Evolutionary conservation across 176 grass and related monocot species (phyloP), one percentile per base, ranked within the genome.

Genomic region (Microstegium vimineum): DNA sequence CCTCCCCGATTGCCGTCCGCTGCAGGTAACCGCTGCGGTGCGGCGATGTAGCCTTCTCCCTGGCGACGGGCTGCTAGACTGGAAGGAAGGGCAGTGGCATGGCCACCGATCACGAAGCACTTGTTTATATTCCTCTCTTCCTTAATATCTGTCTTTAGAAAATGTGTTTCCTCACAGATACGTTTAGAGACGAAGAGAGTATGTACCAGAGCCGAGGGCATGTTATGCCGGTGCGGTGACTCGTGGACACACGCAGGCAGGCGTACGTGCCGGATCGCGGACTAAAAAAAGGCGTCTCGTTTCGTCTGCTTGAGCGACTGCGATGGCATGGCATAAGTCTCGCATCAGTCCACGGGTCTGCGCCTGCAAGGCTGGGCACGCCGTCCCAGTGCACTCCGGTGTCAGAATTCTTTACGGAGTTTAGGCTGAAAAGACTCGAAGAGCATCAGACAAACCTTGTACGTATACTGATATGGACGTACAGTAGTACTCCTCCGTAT

Each of bases 41-140:
- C 15, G 37, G 17, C 16, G 66, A 60, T 65, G 40, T 27, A 26
- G 71, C 69, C 37, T n/a, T 45, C 5, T 10, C 62, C 64, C 33
- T 25, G 69, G 69, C 31, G 22, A 12, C 37, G n/a, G n/a, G n/a
- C n/a, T 13, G 20, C n/a, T n/a, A 63, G 63, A 17, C 6, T 16
- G 38, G 26, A 46, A 36, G 35, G 61, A 26, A 61, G 18, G n/a
- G 54, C 56, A 62, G 59, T 12, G 12, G 36, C 32, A 52, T 54
- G 71, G 34, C 77, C 61, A 35, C 27, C 65, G 77, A 86, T 81
- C 83, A 65, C 42, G 15, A 6, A 34, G 26, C n/a, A n/a, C n/a
- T n/a, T 67, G 70, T 68, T 74, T 74, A 68, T 80, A 66, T n/a
- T n/a, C n/a, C n/a, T n/a, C n/a, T n/a, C n/a, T n/a, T n/a, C n/a